Evolutionary conservation across 371 early-diverging fungal species (phyloP), one percentile per base, ranked within the genome.

Genomic region (Syncephalastrum contaminatum): DNA sequence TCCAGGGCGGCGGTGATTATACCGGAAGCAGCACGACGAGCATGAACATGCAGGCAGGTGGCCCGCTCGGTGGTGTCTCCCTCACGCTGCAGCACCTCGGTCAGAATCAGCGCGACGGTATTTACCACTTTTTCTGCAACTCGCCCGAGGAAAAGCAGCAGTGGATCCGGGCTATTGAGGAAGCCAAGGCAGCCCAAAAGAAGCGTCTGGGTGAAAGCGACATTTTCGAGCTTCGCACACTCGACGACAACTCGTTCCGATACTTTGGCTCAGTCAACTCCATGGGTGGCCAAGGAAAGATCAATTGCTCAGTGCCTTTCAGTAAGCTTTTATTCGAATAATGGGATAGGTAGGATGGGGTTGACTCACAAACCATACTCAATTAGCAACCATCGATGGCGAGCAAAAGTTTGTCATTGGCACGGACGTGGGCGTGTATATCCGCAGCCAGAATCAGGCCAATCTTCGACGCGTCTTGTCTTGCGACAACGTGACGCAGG

Each of bases 131-230:
- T 44, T 74, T 63, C 51, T 72, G 70, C 12, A 74, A 76, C 10
- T 85, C 86, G n/a, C 64, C 77, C n/a, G 88, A 89, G 1, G 94
- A 92, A 54, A 84, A 89, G 25, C 80, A 82, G 51, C 70, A 86
- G 47, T 96, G 96, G 96, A 70, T 85, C 39, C 88, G 91, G 55
- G 86, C 88, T 44, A 91, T 96, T 54, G 86, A 88, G 58, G 86
- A 90, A 59, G 91, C 91, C 60, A 83, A 85, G 52, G 78, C 82
- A 30, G 61, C 72, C 4, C 48, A 72, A 27, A 64, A 64, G 27
- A 69, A 66, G 21, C 60, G 70, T 43, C 75, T 84, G 43, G 78
- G 75, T 8, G 73, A 77, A 53, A 63, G 75, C 56, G 72, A 83
- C 66, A 78, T 83, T 49, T 85, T 91, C 72, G 91, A 92, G 59